A percentile compares a stretch with the other conserved stretches of the same genome.
Conservation (phyloP, 1,284 basidiomycete species). For the Schizophyllum commune region DNA sequence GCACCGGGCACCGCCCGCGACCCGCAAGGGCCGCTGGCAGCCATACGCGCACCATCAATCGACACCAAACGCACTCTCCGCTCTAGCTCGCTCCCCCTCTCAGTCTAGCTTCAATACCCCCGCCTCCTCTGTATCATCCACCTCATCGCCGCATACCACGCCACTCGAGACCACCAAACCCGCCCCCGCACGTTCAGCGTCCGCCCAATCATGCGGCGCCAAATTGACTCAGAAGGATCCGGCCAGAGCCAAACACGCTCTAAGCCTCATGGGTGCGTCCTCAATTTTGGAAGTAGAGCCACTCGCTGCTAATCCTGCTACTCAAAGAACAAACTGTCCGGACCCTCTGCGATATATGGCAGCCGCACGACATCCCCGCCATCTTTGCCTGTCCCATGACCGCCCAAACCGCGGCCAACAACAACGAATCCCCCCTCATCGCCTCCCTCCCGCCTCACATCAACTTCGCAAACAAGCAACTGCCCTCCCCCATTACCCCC, state of each 20-base stretch:
- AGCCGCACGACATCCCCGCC: conserved; percentile 57
- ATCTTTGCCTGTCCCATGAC: conserved; percentile 43
- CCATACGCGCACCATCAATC: conserved; percentile 35
- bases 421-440: background rate
- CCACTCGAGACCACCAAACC: conserved; percentile 29
- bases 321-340: conserved; percentile 66
- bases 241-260: conserved; percentile 56
- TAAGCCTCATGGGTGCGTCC: conserved; percentile 59
- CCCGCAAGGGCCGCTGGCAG: conserved; percentile 67
- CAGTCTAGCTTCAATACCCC: conserved; percentile 51
- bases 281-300: background rate
- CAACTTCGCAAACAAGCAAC: conserved; percentile 29
- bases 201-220: conserved; percentile 20
- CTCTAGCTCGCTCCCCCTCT: conserved; percentile 36
- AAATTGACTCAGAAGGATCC: conserved; percentile 35
- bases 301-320: conserved; percentile 10
- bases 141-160: conserved; percentile 24
- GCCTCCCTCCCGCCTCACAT: conserved; percentile 14
- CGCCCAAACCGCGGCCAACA: conserved; percentile 17
- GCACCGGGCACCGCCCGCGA: conserved; percentile 60
- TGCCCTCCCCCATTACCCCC: conserved; percentile 40
- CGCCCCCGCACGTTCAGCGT: conserved; percentile 20
- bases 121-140: conserved; percentile 43
- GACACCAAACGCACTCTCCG: conserved; percentile 29
- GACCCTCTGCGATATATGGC: conserved; percentile 68